These are phyloP conservation scores for Onygenales sp. DNA, from an alignment of 2,329 filamentous ascomycete species.

Conservation along the genomic window DNA sequence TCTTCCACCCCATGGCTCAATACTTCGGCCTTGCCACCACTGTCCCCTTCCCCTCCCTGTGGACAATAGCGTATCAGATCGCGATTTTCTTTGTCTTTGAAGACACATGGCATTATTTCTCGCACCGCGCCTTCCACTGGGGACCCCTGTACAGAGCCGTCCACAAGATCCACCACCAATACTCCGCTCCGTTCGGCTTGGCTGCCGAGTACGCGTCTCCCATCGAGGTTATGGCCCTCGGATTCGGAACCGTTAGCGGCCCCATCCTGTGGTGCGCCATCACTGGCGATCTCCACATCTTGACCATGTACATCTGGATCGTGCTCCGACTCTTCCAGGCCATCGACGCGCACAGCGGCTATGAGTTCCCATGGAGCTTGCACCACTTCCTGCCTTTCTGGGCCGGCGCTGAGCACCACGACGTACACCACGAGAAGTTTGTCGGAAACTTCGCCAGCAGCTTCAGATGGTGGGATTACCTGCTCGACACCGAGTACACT, in stretches of 20 bases:
- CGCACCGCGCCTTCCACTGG: conserved; percentile 86
- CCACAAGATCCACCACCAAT: conserved; percentile 99
- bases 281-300: conserved; percentile 80
- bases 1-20: conserved; percentile 94
- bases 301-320: conserved; percentile 99
- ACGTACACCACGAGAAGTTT: conserved; percentile 95
- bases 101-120: conserved; percentile 98
- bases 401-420: conserved; percentile 95
- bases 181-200: conserved; percentile 92
- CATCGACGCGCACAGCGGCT: conserved; percentile 94
- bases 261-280: conserved; percentile 77
- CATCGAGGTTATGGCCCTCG: conserved; percentile 92
- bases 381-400: conserved; percentile 95
- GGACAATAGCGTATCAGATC: conserved; percentile 86
- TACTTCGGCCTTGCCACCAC: conserved; percentile 81
- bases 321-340: conserved; percentile 88
- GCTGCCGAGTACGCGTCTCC: conserved; percentile 96
- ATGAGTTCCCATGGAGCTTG: conserved; percentile 96
- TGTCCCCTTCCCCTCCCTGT: conserved; percentile 77
- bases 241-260: conserved; percentile 70
- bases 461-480: conserved; percentile 98
- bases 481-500: conserved; percentile 86
- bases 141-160: conserved; percentile 91
- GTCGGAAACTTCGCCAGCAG: conserved; percentile 96
- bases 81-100: conserved; percentile 90